Percentiles rank a stretch among this genome's conserved stretches.
Evolutionary conservation across 768 basidiomycete species (phyloP).

Genomic region (Hysterangium stoloniferum): DNA sequence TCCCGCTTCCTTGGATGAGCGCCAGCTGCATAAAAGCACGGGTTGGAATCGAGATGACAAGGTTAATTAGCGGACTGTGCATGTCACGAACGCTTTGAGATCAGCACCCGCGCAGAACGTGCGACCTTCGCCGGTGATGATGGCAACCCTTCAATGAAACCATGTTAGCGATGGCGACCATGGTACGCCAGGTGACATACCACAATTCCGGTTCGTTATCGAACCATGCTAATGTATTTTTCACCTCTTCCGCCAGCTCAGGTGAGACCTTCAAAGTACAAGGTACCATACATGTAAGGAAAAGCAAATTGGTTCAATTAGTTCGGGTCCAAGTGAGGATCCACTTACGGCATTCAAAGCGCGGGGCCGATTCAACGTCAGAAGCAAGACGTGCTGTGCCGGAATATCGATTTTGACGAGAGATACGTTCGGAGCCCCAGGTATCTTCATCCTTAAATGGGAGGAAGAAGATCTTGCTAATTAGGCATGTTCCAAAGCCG

Average conservation of each 20-base stretch:
- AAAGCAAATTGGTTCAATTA: neutral
- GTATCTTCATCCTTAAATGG: neutral
- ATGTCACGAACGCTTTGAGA: conserved; percentile 53
- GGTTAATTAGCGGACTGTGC: neutral
- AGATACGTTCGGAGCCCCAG: conserved; percentile 5
- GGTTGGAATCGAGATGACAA: neutral
- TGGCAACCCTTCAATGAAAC: conserved; percentile 46
- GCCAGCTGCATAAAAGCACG: conserved; percentile 45
- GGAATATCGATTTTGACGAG: conserved; percentile 35
- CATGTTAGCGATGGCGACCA: neutral
- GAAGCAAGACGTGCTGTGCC: conserved; percentile 40
- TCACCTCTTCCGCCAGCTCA: conserved; percentile 46
- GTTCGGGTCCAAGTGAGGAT: neutral
- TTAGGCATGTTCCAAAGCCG: neutral
- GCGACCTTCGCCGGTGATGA: conserved; percentile 68
- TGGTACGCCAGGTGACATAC: conserved; percentile 36
- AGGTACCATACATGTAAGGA: neutral
- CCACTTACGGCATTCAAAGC: conserved; percentile 64
- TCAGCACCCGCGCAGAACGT: conserved; percentile 78
- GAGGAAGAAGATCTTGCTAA: neutral
- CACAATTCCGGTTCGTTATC: conserved; percentile 65
- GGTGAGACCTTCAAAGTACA: conserved; percentile 20
- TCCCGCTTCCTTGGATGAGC: conserved; percentile 40
- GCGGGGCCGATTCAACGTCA: conserved; percentile 62
- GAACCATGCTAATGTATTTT: conserved; percentile 58